A percentile compares a stretch with the other conserved stretches of the same genome.
These are phyloP conservation scores for Cryptococcus sp. DNA, from an alignment of 1,284 basidiomycete species.

Conservation along the genomic window DNA sequence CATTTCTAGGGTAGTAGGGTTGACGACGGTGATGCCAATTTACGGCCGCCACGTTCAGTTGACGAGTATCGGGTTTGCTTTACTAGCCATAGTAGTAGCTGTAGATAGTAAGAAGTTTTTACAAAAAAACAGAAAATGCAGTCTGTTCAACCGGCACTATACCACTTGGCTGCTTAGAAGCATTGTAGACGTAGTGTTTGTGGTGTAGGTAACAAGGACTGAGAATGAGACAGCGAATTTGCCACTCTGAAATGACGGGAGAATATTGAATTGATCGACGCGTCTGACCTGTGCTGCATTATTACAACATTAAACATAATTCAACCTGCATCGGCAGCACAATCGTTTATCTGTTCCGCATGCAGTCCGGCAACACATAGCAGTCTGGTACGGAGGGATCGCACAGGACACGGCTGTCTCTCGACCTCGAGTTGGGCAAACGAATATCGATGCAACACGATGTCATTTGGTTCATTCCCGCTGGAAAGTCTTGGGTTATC, in stretches of 20 bases:
- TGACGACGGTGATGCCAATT: no score
- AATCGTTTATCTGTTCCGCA: no score
- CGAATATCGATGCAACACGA: neutral
- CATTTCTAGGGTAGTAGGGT: neutral
- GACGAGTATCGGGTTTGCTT: constrained; percentile 1
- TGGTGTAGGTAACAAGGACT: no score
- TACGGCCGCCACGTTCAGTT: neutral
- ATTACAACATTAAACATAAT: no score
- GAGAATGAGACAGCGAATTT: no score
- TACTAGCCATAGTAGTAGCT: constrained; percentile 10
- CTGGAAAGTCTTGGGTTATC: constrained; percentile 35
- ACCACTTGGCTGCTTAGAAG: neutral
- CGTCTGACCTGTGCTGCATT: no score
- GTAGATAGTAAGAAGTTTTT: constrained; percentile 14
- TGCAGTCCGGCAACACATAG: no score
- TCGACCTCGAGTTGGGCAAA: neutral
- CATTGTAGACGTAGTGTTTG: neutral
- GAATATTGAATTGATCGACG: no score
- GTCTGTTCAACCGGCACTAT: constrained; percentile 53
- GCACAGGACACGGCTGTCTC: neutral
- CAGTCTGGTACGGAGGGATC: neutral
- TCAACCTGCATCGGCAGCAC: no score
- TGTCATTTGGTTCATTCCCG: constrained; percentile 43
- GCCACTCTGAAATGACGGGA: no score
- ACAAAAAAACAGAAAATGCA: constrained; percentile 40